Evolutionary conservation across 768 basidiomycete genomes (phyloP), one percentile per base, ranked within the genome.

Genomic region (Pleurotus citrinopileatus): DNA sequence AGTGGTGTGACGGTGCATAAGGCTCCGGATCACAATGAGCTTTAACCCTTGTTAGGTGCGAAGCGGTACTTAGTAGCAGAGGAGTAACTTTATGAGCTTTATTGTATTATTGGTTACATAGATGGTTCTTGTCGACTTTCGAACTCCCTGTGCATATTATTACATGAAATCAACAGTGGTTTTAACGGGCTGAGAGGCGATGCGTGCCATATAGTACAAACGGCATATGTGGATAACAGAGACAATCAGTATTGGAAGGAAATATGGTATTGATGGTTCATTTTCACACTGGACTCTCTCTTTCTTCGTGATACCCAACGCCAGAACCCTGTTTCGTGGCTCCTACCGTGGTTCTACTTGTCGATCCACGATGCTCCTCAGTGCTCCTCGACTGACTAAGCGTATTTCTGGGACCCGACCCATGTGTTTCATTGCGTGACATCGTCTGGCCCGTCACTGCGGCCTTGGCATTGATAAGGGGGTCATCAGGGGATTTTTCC

Each of bases 401-500:
- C 23, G 46, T 27, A 17, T 48, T 48, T 22, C 46, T 48, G 12
- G 46, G 46, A 17, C 23, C 27, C 26, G 17, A 27, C 3, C 46
- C 46, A 19, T 48, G 26, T 17, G 46, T 17, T 29, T 48, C 46
- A 29, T 48, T 26, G 0, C 46, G 23, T 10, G 17, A n/a, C 3
- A 48, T 48, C 25, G 25, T n/a, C 19, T 48, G 46, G n/a, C 27
- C 27, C n/a, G 46, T 25, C 8, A 48, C 25, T 19, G 46, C 46
- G 7, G 46, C 46, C 17, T 48, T 48, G 15, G 46, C 46, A 25
- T 28, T 48, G 28, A 48, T n/a, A 22, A 54, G 44, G 26, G 75
- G 77, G 58, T 75, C 73, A 7, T 58, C 56, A 3, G 78, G 79
- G 32, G 77, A 79, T 57, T 73, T 63, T 5, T 63, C 61, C 23